Base-by-base conservation (phyloP, 2,329 filamentous ascomycete species). In the Fusarium sp. region DNA sequence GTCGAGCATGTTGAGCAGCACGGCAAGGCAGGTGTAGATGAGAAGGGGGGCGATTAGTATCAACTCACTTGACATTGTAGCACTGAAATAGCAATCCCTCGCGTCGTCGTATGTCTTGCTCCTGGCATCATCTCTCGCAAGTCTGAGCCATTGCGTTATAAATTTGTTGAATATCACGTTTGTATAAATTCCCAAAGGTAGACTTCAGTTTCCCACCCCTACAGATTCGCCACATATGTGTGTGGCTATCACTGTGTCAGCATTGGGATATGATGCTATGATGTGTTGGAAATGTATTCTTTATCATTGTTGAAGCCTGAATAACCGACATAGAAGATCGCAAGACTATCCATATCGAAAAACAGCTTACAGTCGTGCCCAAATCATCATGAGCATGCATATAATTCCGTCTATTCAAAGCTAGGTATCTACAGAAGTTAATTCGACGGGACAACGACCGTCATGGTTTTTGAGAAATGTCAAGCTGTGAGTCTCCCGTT, bases 1-100 rank as follows among this genome's bases (percentile, higher is more conserved):
- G 62, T 64, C 10, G 62, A 64, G 42, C 62, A 64, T 31, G 13
- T 64, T 14, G 50, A 14, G 40, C 40, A 64, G 34, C 50, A 45
- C 16, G 40, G 47, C 7, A 20, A 35, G 40, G 40, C 20, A 24
- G 34, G 42, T 34, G 47, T 9, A 22, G 62, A 64, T 63, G 61
- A 63, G 24, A 64, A 64, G 27, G 50, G 20, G 13, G 20, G 7
- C 11, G 22, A 14, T 24, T 45, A 45, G 20, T 22, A 45, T 5
- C 37, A 40, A 40, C 18, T 10, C 37, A 40, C 37, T 40, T 40
- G 37, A 40, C 37, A 40, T 45, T 45, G 20, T 45, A 45, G 40
- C 11, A 45, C 20, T 45, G 20, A 45, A 22, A 13, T 45, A 45
- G 40, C 20, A 45, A 22, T 7, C 20, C 20, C 40, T 13, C 11